Evolutionary conservation across 2,329 filamentous ascomycete species (phyloP).

Genomic region (Lachnellula occidentalis): DNA sequence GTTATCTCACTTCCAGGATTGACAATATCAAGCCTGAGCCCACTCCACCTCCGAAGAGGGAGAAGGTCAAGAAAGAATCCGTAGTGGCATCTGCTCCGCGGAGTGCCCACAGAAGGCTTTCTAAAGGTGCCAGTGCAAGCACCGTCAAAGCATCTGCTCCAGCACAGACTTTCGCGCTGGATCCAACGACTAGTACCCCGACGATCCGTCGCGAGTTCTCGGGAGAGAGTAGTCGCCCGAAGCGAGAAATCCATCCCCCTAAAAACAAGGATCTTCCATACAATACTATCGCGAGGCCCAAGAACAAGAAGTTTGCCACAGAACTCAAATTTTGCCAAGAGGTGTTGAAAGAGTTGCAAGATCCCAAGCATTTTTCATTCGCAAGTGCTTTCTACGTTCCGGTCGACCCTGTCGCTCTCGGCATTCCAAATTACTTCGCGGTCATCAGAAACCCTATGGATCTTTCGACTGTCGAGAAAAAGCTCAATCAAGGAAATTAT

Average conservation of each 20-base stretch:
- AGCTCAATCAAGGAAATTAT: slow-evolving; percentile 75
- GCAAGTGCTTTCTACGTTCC: slow-evolving; percentile 74
- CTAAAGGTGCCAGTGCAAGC: slow-evolving; percentile 28
- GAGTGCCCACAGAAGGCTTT: slow-evolving; percentile 34
- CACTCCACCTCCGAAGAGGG: slow-evolving; percentile 51
- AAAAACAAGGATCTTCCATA: slow-evolving; percentile 91
- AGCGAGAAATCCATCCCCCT: slow-evolving; percentile 88
- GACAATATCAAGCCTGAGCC: slow-evolving; percentile 39
- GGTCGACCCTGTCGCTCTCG: slow-evolving; percentile 88
- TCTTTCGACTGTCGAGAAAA: slow-evolving; percentile 71
- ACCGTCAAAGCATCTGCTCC: slow-evolving; percentile 32
- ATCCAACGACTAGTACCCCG: slow-evolving; percentile 66
- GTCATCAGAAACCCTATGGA: slow-evolving; percentile 98
- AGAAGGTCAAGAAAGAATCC: slow-evolving; percentile 45
- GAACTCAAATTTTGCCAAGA: slow-evolving; percentile 89
- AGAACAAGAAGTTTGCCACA: slow-evolving; percentile 82
- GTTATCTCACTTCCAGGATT: slow-evolving; percentile 55
- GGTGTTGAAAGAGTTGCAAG: slow-evolving; percentile 70
- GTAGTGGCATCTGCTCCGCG: slow-evolving; percentile 33
- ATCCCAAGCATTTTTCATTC: slow-evolving; percentile 61
- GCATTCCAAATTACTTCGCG: slow-evolving; percentile 89
- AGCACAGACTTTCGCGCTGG: slow-evolving; percentile 65
- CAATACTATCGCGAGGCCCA: slow-evolving; percentile 62
- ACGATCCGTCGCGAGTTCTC: slow-evolving; percentile 82
- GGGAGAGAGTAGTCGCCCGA: slow-evolving; percentile 72